These are phyloP conservation scores for Aeschynomene evenia DNA, from an alignment of 306 rosid species.

Conservation along the genomic window DNA sequence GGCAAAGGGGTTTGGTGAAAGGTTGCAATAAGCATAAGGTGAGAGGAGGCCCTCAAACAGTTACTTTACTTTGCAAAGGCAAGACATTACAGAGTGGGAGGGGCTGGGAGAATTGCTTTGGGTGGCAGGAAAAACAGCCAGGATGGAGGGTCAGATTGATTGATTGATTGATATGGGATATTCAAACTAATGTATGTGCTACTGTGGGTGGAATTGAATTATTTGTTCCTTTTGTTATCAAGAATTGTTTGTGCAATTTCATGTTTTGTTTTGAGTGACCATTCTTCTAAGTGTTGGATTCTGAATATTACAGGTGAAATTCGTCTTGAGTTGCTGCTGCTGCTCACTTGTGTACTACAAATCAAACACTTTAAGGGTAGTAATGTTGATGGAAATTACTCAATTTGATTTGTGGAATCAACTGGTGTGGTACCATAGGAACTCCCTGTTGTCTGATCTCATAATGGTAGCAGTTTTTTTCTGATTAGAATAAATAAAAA, in stretches of 20 bases:
- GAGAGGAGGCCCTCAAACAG: constrained; percentile 46
- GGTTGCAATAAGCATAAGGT: constrained; percentile 47
- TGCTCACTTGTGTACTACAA: too few relatives aligned
- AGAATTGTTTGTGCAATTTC: too few relatives aligned
- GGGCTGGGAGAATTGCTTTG: constrained; percentile 36
- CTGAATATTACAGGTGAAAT: too few relatives aligned
- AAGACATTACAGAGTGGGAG: not conserved
- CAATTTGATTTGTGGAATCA: not conserved
- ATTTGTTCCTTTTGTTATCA: too few relatives aligned
- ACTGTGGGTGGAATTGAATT: too few relatives aligned
- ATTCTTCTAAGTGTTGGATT: too few relatives aligned
- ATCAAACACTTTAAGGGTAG: too few relatives aligned
- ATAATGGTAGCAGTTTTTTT: not conserved
- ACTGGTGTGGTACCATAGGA: not conserved
- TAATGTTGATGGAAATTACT: not conserved
- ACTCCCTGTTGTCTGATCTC: not conserved
- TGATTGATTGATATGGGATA: not conserved
- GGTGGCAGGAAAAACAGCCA: constrained; percentile 33
- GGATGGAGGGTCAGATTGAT: too few relatives aligned
- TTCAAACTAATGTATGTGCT: not conserved
- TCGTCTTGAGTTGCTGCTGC: too few relatives aligned
- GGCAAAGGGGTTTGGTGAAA: constrained; percentile 52
- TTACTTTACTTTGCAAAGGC: constrained; percentile 26
- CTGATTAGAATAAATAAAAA: not conserved
- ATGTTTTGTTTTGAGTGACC: too few relatives aligned